Base-by-base conservation (phyloP, 1,284 basidiomycete species). In the Neonothopanus nambi region DNA sequence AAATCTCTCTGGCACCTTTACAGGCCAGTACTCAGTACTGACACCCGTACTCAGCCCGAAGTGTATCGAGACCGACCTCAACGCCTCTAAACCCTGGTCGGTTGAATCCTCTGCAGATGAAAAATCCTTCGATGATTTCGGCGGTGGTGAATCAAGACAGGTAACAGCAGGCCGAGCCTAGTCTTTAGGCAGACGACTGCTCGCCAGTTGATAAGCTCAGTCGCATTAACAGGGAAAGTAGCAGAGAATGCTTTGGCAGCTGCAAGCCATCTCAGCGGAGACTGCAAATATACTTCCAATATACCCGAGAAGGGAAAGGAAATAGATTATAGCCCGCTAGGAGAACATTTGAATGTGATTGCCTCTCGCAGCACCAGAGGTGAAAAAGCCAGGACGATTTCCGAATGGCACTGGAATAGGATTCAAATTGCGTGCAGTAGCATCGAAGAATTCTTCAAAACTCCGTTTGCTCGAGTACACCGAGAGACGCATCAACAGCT, bases 361-460 rank as follows among this genome's bases (percentile, higher is more conserved):
- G 69, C 68, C 61, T 23, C 68, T 58, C 1, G 64, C 67, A 39
- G 65, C 62, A 5, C 73, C 73, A 7, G 64, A 64, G 5, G 70
- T 74, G 6, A 76, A 59, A 17, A 67, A 59, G 0, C 70, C 71
- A 1, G 70, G 67, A 2, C 60, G 56, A 9, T 52, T 47, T 0
- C 63, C 67, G 28, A 66, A 55, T 0, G 69, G 63, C 4, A 67
- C 67, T 3, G 70, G 55, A 6, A 73, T 38, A 0, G 71, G 71
- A 2, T n/a, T n/a, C n/a, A n/a, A n/a, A n/a, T 54, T n/a, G 30
- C 59, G 50, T 45, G 70, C 72, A 0, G 74, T 63, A 1, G 57
- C 45, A 35, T 72, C 64, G 8, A 74, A 59, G 57, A 72, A 72
- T 1, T 47, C 37, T 41, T 73, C 72, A 13, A 76, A 59, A 1